Conservation (phyloP, 257 asterid species). For the Solanum commersonii region DNA sequence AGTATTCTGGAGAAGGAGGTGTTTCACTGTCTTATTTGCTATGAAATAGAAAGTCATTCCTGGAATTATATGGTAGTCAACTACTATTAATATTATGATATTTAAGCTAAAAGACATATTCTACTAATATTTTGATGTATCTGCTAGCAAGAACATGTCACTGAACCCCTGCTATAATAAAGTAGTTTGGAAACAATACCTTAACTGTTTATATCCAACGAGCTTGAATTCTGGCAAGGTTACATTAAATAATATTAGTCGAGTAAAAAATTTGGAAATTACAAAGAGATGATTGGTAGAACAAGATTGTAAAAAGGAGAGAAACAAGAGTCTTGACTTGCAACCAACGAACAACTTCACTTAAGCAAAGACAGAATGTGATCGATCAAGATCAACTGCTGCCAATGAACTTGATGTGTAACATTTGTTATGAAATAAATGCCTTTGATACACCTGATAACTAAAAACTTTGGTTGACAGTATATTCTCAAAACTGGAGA, state of each 20-base stretch:
- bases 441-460: background rate
- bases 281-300: background rate
- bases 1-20: background rate
- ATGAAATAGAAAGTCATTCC: background rate
- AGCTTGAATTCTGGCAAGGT: background rate
- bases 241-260: background rate
- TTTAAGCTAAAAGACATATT: background rate
- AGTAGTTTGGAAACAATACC: background rate
- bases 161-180: background rate
- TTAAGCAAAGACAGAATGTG: background rate
- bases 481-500: conserved; percentile 67
- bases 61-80: background rate
- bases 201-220: background rate
- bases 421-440: background rate
- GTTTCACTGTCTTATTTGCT: background rate
- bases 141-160: background rate
- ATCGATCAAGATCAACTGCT: background rate
- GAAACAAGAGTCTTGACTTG: background rate
- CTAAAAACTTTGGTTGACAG: conserved; percentile 25
- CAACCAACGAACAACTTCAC: background rate
- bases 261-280: background rate
- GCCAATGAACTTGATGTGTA: background rate
- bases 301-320: background rate
- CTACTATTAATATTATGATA: background rate
- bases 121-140: background rate